Conservation (phyloP, 2,329 filamentous ascomycete genomes). For the Clonostachys byssicola region DNA sequence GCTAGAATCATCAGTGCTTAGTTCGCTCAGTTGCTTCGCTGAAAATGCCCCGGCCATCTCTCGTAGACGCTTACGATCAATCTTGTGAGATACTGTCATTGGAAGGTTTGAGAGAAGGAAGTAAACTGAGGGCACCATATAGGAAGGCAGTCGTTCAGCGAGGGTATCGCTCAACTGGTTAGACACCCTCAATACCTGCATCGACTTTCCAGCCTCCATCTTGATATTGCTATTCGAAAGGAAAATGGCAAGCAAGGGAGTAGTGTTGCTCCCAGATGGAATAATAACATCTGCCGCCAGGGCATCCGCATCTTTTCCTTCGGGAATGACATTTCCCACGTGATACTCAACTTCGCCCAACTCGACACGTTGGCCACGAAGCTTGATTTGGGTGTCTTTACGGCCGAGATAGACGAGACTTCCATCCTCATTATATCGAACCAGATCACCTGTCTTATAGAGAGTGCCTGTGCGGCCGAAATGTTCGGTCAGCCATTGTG, state of each 20-base stretch:
- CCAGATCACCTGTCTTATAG: slow-evolving; percentile 44
- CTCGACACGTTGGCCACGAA: slow-evolving; percentile 47
- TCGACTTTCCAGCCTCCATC: too few species aligned
- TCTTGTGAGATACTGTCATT: neutral
- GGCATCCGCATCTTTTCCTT: slow-evolving; percentile 25
- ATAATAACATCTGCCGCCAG: slow-evolving; percentile 39
- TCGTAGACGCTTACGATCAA: neutral
- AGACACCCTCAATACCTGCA: too few species aligned
- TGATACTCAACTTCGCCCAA: slow-evolving; percentile 10
- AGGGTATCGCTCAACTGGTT: neutral
- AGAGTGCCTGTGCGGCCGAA: neutral
- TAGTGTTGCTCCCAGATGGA: neutral
- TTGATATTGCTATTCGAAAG: neutral
- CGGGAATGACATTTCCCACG: neutral
- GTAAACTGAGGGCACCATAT: neutral
- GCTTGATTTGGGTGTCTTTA: slow-evolving; percentile 48
- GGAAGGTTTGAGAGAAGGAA: neutral
- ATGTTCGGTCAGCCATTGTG: neutral
- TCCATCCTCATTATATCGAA: slow-evolving; percentile 27
- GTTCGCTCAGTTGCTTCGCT: neutral
- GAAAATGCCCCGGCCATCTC: neutral
- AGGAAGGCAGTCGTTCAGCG: neutral
- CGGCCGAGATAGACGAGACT: slow-evolving; percentile 33
- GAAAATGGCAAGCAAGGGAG: neutral
- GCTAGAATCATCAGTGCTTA: too few species aligned